phyloP scores from a whole-genome alignment of 495 filamentous ascomycete species.

The Glonium stellatum region DNA sequence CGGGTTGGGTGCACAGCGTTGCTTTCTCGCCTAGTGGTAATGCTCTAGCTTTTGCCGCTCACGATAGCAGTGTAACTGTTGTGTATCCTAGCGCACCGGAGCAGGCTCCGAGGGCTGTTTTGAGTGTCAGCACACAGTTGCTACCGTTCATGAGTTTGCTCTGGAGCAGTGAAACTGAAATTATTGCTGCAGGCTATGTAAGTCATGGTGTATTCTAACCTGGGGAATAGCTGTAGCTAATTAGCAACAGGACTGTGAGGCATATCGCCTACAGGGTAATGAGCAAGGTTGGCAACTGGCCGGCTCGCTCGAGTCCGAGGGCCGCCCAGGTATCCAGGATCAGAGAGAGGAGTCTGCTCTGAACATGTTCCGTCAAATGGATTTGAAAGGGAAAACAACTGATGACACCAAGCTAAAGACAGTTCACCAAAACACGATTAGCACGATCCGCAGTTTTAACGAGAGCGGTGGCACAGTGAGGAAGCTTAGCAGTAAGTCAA shows the following conservation, averaged over 20 bases:
- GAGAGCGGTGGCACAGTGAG: constrained; percentile 54
- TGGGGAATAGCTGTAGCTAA: constrained; percentile 3
- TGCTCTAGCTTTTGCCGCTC: constrained; percentile 81
- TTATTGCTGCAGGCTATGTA: constrained; percentile 87
- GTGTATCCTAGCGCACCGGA: constrained; percentile 93
- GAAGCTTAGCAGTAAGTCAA: constrained; percentile 81
- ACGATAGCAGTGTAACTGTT: constrained; percentile 92
- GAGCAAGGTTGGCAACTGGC: constrained; percentile 77
- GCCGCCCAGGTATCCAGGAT: constrained; percentile 45
- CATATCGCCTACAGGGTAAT: constrained; percentile 80
- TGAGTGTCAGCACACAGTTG: constrained; percentile 82
- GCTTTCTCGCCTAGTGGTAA: constrained; percentile 88
- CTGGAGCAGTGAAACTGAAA: constrained; percentile 88
- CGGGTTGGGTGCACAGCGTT: constrained; percentile 90
- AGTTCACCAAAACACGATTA: constrained; percentile 94
- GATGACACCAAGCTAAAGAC: constrained; percentile 93
- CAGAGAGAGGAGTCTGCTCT: constrained; percentile 78
- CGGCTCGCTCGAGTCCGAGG: constrained; percentile 68
- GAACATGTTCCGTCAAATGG: constrained; percentile 99
- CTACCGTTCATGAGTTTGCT: constrained; percentile 86
- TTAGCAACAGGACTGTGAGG: constrained; percentile 68
- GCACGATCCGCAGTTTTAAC: constrained; percentile 70
- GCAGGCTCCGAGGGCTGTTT: constrained; percentile 77
- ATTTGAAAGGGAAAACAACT: constrained; percentile 81
- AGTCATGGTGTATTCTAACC: constrained; percentile 26